phyloP scores from a whole-genome alignment of 2,329 filamentous ascomycete genomes.

The Knufia fluminis region DNA sequence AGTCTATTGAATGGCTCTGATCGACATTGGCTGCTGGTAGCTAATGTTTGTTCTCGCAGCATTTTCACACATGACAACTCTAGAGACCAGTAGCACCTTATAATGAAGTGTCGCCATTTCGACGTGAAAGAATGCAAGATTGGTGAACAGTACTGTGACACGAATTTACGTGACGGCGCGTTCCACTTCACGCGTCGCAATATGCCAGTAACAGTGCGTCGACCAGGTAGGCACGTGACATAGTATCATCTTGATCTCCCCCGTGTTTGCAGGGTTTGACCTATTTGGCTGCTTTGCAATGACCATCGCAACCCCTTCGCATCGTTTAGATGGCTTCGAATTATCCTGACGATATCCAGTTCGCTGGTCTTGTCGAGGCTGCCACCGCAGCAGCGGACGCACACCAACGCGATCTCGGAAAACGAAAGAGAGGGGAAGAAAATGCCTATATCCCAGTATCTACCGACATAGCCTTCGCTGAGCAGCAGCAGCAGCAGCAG shows the following conservation, averaged over 20 bases:
- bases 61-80: too few species aligned
- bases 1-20: too few species aligned
- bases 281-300: constrained; percentile 3
- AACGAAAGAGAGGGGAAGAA: constrained; percentile 34
- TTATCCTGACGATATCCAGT: constrained; percentile 31
- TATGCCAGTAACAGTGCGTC: too few species aligned
- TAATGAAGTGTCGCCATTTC: neutral
- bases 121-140: neutral
- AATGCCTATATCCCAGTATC: constrained; percentile 28
- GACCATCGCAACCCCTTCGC: neutral
- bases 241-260: too few species aligned
- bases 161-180: too few species aligned
- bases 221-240: too few species aligned
- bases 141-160: too few species aligned
- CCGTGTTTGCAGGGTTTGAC: constrained; percentile 5
- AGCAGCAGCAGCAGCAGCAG: constrained; percentile 10
- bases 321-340: neutral
- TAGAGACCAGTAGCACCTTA: too few species aligned
- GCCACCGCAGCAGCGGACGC: constrained; percentile 36
- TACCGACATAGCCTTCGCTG: constrained; percentile 14
- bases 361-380: constrained; percentile 38
- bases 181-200: too few species aligned
- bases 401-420: constrained; percentile 24
- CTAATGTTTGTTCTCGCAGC: too few species aligned
- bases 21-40: too few species aligned